phyloP scores from a whole-genome alignment of 331 rosid genomes.

The Prunus yedoensis region DNA sequence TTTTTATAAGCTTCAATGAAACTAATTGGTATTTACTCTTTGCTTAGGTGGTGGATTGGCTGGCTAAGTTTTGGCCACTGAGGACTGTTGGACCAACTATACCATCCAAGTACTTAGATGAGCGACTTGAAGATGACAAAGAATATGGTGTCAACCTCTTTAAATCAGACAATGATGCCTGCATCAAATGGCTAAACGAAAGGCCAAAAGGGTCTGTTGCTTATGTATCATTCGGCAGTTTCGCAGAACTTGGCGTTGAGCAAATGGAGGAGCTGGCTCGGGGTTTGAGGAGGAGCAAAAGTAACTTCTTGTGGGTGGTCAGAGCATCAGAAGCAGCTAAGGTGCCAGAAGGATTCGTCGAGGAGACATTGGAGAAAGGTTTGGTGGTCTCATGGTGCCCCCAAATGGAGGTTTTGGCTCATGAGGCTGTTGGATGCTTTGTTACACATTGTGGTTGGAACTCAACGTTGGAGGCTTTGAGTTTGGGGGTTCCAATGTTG shows the following conservation, averaged over 20 bases:
- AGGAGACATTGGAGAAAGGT: slow-evolving; percentile 26
- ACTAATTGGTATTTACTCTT: neutral
- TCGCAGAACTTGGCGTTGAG: neutral
- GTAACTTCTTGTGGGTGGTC: slow-evolving; percentile 52
- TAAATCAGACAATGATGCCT: neutral
- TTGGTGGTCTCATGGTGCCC: slow-evolving; percentile 50
- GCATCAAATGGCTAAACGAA: slow-evolving; percentile 34
- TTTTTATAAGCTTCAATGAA: neutral
- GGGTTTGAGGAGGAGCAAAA: slow-evolving; percentile 34
- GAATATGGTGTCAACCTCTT: slow-evolving; percentile 13
- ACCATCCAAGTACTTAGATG: slow-evolving; percentile 14
- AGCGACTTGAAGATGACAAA: neutral
- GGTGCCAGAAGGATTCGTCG: slow-evolving; percentile 18
- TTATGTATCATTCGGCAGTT: slow-evolving; percentile 36
- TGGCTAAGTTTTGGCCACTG: slow-evolving; percentile 13
- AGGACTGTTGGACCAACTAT: slow-evolving; percentile 23
- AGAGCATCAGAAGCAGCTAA: slow-evolving; percentile 26
- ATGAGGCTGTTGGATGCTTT: slow-evolving; percentile 49
- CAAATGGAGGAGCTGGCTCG: slow-evolving; percentile 41
- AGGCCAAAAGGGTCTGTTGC: slow-evolving; percentile 29
- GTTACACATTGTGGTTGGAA: slow-evolving; percentile 48
- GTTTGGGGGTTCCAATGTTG: slow-evolving; percentile 48
- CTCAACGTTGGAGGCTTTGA: slow-evolving; percentile 46
- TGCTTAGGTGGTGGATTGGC: slow-evolving; percentile 15
- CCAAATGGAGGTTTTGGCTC: slow-evolving; percentile 39